Conservation (phyloP, 1,139 yeast genomes). For the Kluyveromyces sp. region DNA sequence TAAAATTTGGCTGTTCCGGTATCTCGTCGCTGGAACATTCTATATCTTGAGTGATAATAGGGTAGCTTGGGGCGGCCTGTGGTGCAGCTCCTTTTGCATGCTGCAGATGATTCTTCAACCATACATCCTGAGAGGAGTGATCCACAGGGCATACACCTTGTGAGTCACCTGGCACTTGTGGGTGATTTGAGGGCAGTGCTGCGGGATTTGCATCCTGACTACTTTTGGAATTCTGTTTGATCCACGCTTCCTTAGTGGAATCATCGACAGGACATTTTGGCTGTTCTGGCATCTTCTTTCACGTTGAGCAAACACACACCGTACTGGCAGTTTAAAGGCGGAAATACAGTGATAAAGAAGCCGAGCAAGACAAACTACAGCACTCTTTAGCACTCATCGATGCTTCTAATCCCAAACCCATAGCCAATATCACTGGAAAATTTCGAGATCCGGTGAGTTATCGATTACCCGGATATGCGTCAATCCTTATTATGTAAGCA, state of each 20-base stretch:
- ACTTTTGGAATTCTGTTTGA: conserved; percentile 50
- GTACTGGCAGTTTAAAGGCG: too few relatives aligned
- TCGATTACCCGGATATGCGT: conserved; percentile 3
- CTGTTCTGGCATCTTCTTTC: conserved; percentile 17
- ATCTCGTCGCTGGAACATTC: conserved; percentile 44
- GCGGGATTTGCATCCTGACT: conserved; percentile 14
- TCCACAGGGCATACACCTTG: conserved; percentile 36
- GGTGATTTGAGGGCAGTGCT: conserved; percentile 4
- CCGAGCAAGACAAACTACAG: too few relatives aligned
- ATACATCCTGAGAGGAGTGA: conserved; percentile 43
- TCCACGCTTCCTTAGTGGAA: conserved; percentile 52
- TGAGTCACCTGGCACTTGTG: conserved; percentile 17
- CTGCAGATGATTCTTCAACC: conserved; percentile 33
- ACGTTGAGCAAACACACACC: background rate
- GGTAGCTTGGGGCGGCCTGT: conserved; percentile 22
- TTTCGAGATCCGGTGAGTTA: background rate
- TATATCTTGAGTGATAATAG: conserved; percentile 28
- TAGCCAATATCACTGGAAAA: background rate
- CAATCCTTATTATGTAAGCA: background rate
- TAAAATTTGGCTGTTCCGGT: conserved; percentile 28
- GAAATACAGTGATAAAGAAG: too few relatives aligned
- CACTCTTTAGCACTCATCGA: too few relatives aligned
- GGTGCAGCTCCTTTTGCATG: background rate
- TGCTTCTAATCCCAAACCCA: too few relatives aligned
- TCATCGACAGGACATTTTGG: conserved; percentile 65